phyloP scores from a whole-genome alignment of 257 asterid genomes.

The Lycium barbarum region DNA sequence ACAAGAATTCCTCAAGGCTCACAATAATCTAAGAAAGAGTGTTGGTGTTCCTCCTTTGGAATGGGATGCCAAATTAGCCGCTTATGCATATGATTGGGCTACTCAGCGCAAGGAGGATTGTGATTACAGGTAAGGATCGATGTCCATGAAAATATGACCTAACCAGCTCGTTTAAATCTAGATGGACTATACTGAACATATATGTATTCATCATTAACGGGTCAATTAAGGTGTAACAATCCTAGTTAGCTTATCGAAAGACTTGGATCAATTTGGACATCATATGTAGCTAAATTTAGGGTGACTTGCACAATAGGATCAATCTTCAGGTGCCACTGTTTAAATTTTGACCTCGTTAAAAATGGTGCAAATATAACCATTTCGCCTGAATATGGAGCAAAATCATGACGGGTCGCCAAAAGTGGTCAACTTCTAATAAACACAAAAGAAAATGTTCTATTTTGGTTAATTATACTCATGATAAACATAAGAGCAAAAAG shows the following conservation, averaged over 20 bases:
- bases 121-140: neutral
- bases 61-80: conserved; percentile 30
- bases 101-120: neutral
- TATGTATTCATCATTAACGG: neutral
- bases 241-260: neutral
- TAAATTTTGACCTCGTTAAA: neutral
- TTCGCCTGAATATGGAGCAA: neutral
- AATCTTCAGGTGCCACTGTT: neutral
- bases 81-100: conserved; percentile 8
- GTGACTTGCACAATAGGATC: neutral
- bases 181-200: too few species aligned
- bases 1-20: conserved; percentile 26
- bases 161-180: neutral
- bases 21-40: conserved; percentile 3
- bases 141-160: neutral
- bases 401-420: neutral
- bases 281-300: neutral
- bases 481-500: neutral
- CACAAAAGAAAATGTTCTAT: too few species aligned
- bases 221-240: neutral
- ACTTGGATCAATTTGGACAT: neutral
- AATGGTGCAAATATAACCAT: neutral
- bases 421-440: too few species aligned
- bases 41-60: conserved; percentile 33
- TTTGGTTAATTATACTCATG: neutral